Evolutionary conservation across 768 basidiomycete genomes (phyloP).

Genomic region (Naganishia vishniacii): DNA sequence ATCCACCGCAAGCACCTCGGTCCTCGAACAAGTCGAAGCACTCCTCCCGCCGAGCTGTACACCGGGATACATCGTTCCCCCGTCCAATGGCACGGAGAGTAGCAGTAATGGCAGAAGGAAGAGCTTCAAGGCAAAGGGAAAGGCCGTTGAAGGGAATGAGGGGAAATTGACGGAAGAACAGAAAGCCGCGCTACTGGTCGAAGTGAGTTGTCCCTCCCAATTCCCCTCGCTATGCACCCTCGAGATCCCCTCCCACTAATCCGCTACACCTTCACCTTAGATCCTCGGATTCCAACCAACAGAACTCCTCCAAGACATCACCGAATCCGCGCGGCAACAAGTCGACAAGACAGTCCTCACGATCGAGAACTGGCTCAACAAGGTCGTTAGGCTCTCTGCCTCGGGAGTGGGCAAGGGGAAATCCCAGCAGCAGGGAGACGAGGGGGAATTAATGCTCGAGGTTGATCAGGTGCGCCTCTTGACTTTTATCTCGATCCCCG

Average conservation of each 20-base stretch:
- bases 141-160: not conserved
- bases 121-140: too few relatives aligned
- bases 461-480: slow-evolving; percentile 13
- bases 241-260: not conserved
- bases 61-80: slow-evolving; percentile 5
- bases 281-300: slow-evolving; percentile 18
- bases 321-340: slow-evolving; percentile 15
- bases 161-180: not conserved
- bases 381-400: slow-evolving; percentile 13
- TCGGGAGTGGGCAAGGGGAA: not conserved
- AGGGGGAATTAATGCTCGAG: slow-evolving; percentile 17
- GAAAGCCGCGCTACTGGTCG: slow-evolving; percentile 17
- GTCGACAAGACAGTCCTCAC: slow-evolving; percentile 16
- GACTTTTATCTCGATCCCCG: not conserved
- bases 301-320: slow-evolving; percentile 18
- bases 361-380: slow-evolving; percentile 16
- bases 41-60: slow-evolving; percentile 8
- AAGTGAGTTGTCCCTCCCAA: not conserved
- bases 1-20: slow-evolving; percentile 2
- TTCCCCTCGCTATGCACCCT: not conserved
- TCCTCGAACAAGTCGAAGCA: slow-evolving; percentile 5
- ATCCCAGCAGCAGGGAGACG: too few relatives aligned
- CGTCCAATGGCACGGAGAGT: not conserved
- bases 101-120: not conserved
- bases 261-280: not conserved